Evolutionary conservation across 2,329 filamentous ascomycete genomes (phyloP), one percentile per base, ranked within the genome.

Genomic region (Macrophomina tecta): DNA sequence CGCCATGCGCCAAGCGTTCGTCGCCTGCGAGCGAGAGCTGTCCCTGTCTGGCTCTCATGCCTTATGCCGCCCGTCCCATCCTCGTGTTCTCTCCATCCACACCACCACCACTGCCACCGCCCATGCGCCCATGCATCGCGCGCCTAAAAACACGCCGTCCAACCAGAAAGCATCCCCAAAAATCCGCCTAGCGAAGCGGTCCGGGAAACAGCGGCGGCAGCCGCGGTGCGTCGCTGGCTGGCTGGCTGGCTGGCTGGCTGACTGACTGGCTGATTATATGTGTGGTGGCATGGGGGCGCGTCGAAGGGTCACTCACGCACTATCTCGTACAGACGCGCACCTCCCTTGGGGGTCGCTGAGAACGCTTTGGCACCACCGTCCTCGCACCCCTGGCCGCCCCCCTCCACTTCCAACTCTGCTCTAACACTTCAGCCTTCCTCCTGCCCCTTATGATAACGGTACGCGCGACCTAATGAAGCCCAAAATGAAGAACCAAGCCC

Each of bases 31-130:
- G 23, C 23, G 23, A 23, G 23, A 23, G 23, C 23, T 23, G 23
- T 23, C 23, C 16, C 55, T 60, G 55, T 18, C 34, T 28, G 30
- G 51, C 55, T 46, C 23, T 60, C 55, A 60, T 60, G 55, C 55
- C 38, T 34, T 30, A 34, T 30, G 48, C 48, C 48, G 18, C 30
- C 48, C 48, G 7, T 30, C 38, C 14, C 55, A 16, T 28, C 40
- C 23, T 23, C 23, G 23, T 23, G 23, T 23, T 23, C 23, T 23
- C 23, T 23, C 23, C 23, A 23, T 23, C 23, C 23, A 23, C 23
- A 23, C 23, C 23, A 23, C 23, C 23, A 23, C 23, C 23, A 23
- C 23, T 23, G 23, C 23, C 23, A 23, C 23, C 23, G 23, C 23
- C 23, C 23, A 23, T 23, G 23, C 23, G 23, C 23, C 23, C 55